phyloP scores from a whole-genome alignment of 1,139 yeast species.

The Suhomyces bribrorum region DNA sequence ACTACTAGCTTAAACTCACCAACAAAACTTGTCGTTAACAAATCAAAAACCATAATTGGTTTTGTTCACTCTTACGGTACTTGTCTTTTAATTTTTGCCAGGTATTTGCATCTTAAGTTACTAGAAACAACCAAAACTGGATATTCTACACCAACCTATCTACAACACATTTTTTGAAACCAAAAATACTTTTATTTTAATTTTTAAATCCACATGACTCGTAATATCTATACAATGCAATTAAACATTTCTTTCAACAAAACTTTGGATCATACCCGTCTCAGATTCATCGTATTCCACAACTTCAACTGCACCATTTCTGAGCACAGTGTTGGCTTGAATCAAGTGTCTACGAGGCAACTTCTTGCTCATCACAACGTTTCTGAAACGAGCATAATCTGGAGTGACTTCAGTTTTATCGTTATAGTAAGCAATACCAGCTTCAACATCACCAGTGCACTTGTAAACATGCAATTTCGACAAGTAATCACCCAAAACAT shows the following conservation, averaged over 20 bases:
- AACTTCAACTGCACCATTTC: constrained; percentile 48
- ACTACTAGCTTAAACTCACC: no score
- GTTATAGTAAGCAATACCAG: constrained; percentile 63
- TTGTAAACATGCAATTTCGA: constrained; percentile 74
- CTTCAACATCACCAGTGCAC: constrained; percentile 67
- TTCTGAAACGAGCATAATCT: constrained; percentile 66
- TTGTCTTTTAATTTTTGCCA: no score
- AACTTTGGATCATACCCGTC: constrained; percentile 76
- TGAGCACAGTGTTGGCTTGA: constrained; percentile 69
- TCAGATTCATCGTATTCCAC: constrained; percentile 76
- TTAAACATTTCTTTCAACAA: constrained; percentile 56
- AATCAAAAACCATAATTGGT: no score
- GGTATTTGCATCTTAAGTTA: no score
- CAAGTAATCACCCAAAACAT: constrained; percentile 72
- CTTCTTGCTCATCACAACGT: constrained; percentile 67
- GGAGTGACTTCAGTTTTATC: constrained; percentile 67
- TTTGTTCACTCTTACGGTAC: no score
- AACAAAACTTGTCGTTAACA: no score
- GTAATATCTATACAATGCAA: not conserved
- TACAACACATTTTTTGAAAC: not conserved
- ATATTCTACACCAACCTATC: not conserved
- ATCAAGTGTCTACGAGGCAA: constrained; percentile 81
- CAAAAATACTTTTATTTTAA: no score
- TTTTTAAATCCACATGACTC: not conserved
- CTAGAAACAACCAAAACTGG: no score